Base-by-base conservation (phyloP, 2,329 filamentous ascomycete species). In the Corinectria fuckeliana region DNA sequence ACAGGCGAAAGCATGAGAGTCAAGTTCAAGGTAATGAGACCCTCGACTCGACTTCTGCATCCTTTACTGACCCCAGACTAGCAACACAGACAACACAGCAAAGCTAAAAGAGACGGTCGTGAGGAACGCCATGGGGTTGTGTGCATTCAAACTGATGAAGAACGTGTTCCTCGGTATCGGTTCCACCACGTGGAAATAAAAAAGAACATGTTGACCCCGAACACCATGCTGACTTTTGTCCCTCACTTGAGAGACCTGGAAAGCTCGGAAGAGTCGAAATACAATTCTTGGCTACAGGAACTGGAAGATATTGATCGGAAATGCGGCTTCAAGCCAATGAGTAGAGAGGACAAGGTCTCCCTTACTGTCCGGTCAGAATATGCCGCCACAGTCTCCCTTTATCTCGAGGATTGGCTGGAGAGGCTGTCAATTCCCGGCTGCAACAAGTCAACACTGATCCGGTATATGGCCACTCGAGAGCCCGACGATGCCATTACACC, bases 111-210 rank as follows among this genome's bases (percentile, higher is more conserved):
- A 64, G 80, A 82, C 54, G 77, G 77, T 54, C 75, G 76, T 55
- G 78, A 80, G 56, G 69, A 74, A 51, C 74, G 77, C 21, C 78
- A 79, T 60, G 64, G 69, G 3, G 77, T 82, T 4, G 67, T 77
- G n/a, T 75, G 78, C 64, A 79, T 85, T 62, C 81, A 81, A 63
- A 81, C 83, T 2, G 76, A 81, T 55, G 79, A 78, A 62, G 77
- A 81, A 18, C 76, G 80, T n/a, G 84, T 86, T 8, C 85, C 85
- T n/a, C 75, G 75, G 23, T 88, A 87, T 67, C 77, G 81, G 26
- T 87, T 86, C 63, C 85, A 87, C 64, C 83, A 87, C 58, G 82
- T 87, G 34, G 82, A 86, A 67, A 85, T 87, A 50, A 79, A 77
- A 68, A 85, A 83, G 69, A 87, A 87, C 56, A 81, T 87, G 32